Percentiles rank a stretch among this genome's conserved stretches.
phyloP scores from a whole-genome alignment of 345 rosid genomes.

The Citrus reticulata region DNA sequence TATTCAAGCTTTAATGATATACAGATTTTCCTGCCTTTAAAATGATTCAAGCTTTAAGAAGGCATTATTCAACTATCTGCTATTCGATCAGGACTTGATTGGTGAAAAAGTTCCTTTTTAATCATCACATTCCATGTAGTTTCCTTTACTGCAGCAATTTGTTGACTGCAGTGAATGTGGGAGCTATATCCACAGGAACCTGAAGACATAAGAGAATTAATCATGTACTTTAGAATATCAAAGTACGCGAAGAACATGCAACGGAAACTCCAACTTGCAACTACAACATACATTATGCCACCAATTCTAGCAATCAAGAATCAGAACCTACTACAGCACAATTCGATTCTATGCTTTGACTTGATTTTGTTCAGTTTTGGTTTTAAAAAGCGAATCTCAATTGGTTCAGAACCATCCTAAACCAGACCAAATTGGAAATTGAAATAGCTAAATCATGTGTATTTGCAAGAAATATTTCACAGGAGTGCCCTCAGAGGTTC shows the following conservation, averaged over 20 bases:
- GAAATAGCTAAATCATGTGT: background rate
- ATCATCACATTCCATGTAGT: background rate
- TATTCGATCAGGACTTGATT: background rate
- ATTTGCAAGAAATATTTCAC: background rate
- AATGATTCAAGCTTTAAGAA: background rate
- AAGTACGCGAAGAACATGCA: background rate
- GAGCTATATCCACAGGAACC: constrained; percentile 87
- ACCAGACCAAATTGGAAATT: background rate
- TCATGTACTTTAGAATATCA: background rate
- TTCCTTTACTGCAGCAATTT: constrained; percentile 25
- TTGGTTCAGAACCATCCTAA: background rate
- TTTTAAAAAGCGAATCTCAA: background rate
- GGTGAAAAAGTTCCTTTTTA: background rate
- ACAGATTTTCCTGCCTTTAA: background rate
- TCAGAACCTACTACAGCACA: background rate
- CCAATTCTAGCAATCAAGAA: background rate
- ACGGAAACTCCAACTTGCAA: background rate
- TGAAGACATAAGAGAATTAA: constrained; percentile 17
- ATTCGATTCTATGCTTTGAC: background rate
- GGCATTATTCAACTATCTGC: background rate
- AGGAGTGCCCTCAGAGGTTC: background rate
- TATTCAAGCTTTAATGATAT: background rate
- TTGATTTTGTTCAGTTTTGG: too few relatives aligned
- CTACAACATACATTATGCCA: background rate
- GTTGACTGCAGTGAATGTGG: constrained; percentile 54